Base-by-base conservation (phyloP, 2,329 filamentous ascomycete genomes). In the Aspergillus udagawae region DNA sequence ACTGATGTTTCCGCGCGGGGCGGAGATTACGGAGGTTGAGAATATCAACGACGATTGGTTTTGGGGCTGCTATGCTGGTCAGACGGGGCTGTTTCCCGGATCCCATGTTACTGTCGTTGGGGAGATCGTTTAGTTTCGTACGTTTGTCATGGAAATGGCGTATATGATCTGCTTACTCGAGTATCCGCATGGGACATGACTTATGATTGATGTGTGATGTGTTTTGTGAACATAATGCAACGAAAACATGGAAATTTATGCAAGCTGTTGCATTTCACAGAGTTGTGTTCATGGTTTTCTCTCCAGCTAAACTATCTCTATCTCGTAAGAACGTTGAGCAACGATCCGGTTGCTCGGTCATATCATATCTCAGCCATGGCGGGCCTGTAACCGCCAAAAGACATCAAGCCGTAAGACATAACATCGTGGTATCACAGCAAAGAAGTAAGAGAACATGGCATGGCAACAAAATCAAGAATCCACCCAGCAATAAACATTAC, bases 1-100 rank as follows among this genome's bases (percentile, higher is more conserved):
- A 75, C 75, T 97, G 44, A 74, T 87, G 60, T 97, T 97, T 65
- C 93, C 93, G 0, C 86, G 86, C 52, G 87, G 89, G 9, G 92
- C 92, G 0, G 90, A 94, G 73, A 83, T 97, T 14, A 82, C 82
- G 6, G 93, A 97, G 76, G 85, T 89, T 41, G 88, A 93, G 70
- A 89, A 94, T 72, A 85, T 95, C 50, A 96, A 96, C 71, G 90
- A 88, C 20, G 92, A 96, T 71, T 97, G 92, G 92, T 92, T 83
- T 67, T 89, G 88, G 76, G 93, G 93, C 0, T 86, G 86, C 28
- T 97, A 96, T 78, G 92, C 91, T 76, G 92, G 91, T 0, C 78
- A 77, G 25, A 86, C 85, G 65, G 92, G 91, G 0, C 67, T 97
- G 62, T 95, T 97, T 69, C 92, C 92, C 4, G 86, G 87, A 6